Evolutionary conservation across 331 rosid genomes (phyloP), one percentile per base, ranked within the genome.

Genomic region (Ulmus americana): DNA sequence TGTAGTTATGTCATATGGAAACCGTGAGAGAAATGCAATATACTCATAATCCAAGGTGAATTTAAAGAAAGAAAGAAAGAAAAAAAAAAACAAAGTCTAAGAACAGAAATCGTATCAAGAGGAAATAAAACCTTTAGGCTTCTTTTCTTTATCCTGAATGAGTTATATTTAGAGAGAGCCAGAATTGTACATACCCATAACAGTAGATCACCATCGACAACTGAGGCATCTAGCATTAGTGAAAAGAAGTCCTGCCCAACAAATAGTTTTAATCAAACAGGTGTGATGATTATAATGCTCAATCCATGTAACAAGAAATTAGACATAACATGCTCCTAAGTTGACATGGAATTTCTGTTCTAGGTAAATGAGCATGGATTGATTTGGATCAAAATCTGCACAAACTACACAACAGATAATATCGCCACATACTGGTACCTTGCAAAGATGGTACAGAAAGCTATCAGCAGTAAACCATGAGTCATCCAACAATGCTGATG

Each of bases 161-260:
- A 60, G 35, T 28, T 49, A 52, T 42, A 28, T 42, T 38, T 39
- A 53, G 12, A 28, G 52, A 76, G n/a, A 39, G 22, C 59, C 39
- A 63, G 64, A 54, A 67, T 44, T n/a, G 45, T 6, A 48, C 88
- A 72, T 86, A 88, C 97, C 94, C 96, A 83, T 65, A 82, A 79
- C 45, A 88, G 78, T 71, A 91, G 87, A 85, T 88, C 96, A 55
- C 97, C 97, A 55, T 91, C 96, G 73, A 88, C 79, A 59, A 79
- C 82, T 1, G 89, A 75, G 39, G 86, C 94, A 53, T 86, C 95
- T 63, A 76, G 85, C 69, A 91, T 65, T 76, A 81, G 67, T 9
- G 85, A 86, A 73, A 86, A 80, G 74, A 84, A 88, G 12, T 86
- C 96, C 97, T 86, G 84, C 76, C 77, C 63, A 46, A 66, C 48